Base-by-base conservation (phyloP, 345 rosid species). In the Camelina hispida region DNA sequence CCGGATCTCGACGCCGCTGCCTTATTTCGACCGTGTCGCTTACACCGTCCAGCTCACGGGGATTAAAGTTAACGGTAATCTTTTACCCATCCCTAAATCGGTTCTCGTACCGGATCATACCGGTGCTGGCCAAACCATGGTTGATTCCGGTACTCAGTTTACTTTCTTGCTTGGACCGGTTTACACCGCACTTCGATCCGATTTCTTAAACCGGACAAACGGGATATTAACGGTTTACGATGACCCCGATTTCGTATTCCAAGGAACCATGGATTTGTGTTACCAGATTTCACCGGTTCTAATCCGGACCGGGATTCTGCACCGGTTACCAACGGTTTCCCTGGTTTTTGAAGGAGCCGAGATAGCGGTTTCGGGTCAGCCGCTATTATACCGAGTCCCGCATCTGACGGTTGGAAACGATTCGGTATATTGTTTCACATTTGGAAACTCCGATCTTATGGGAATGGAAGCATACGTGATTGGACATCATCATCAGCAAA, bases 111-210 rank as follows among this genome's bases (percentile, higher is more conserved):
- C 97, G 62, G 98, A 93, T 40, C 97, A 93, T 53, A 89, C 98
- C 40, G 97, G 98, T 23, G 97, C 96, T 6, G 97, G 97, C 70
- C 98, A 93, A 66, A 93, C 98, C 15, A 93, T 93, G 97, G 91
- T 93, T 7, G 96, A 93, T 68, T 93, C 96, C 43, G 97, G 98
- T 30, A 87, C 98, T 12, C 98, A 93, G 69, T 93, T 93, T 79
- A 87, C 89, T 11, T 93, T 87, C 89, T 78, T 93, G 20, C 90
- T 93, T 4, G 97, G 97, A 8, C 91, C 91, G 52, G 96, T 86
- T 72, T 93, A 93, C 76, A 73, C 79, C 4, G 93, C 88, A 0
- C 79, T 93, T 35, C 78, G 83, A 56, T 38, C 75, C 47, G 97
- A 88, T 62, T 91, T 89, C 56, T 38, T 89, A 60, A 88, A 82